These are phyloP conservation scores for Mycena albidolilacea DNA, from an alignment of 768 basidiomycete species.

Conservation along the genomic window DNA sequence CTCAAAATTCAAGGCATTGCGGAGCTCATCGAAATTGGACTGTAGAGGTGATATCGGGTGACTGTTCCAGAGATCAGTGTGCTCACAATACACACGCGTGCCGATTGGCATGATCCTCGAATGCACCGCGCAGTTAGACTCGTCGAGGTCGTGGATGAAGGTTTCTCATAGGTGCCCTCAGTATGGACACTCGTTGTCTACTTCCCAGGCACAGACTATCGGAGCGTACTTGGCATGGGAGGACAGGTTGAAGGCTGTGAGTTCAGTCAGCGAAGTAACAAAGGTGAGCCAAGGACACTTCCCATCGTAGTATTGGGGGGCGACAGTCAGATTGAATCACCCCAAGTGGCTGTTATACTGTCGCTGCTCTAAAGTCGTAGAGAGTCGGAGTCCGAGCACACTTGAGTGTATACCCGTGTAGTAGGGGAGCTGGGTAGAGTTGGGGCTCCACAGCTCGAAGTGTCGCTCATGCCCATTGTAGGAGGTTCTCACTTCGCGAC, in stretches of 20 bases:
- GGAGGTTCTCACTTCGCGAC: neutral
- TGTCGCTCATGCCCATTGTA: neutral
- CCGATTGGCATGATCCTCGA: too few species aligned
- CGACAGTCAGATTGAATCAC: neutral
- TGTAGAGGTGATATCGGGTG: too few species aligned
- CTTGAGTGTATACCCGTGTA: neutral
- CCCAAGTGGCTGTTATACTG: neutral
- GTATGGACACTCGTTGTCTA: too few species aligned
- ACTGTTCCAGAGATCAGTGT: too few species aligned
- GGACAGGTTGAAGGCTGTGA: neutral
- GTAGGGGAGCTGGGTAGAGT: neutral
- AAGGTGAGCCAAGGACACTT: neutral
- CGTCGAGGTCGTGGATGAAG: too few species aligned
- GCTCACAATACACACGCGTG: too few species aligned
- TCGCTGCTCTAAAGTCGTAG: too few species aligned
- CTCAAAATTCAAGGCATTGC: neutral
- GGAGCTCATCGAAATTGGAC: neutral
- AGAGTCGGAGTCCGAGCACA: neutral
- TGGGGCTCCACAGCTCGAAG: neutral
- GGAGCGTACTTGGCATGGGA: neutral
- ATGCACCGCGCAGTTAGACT: too few species aligned
- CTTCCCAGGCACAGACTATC: neutral
- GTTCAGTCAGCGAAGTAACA: neutral
- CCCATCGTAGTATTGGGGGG: neutral
- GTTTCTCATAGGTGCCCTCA: too few species aligned